These are phyloP conservation scores for Bonia amplexicaulis DNA, from an alignment of 176 grass and related monocot genomes.

Conservation along the genomic window DNA sequence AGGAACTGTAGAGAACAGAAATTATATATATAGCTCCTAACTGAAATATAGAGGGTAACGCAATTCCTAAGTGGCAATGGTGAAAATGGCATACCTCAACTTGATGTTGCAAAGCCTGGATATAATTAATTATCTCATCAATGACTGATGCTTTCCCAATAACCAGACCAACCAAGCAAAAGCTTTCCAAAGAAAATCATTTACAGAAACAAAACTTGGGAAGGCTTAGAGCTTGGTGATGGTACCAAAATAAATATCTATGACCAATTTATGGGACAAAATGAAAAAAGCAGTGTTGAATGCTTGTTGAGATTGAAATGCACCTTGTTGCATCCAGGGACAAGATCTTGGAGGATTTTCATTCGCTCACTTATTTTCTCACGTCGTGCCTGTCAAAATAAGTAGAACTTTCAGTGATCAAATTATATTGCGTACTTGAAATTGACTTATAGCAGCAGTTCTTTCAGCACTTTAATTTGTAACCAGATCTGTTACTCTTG, in stretches of 20 bases:
- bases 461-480: not conserved
- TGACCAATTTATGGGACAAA: not conserved
- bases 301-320: conserved; percentile 20
- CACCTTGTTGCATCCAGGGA: conserved; percentile 98
- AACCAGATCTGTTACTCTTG: not conserved
- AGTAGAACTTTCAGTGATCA: conserved; percentile 11
- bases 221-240: not conserved
- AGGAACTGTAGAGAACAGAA: conserved; percentile 59
- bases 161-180: conserved; percentile 50
- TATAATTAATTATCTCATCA: conserved; percentile 98
- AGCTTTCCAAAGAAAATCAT: conserved; percentile 2
- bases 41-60: not conserved
- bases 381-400: conserved; percentile 70
- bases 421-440: not conserved
- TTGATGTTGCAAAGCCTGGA: conserved; percentile 85
- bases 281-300: not conserved
- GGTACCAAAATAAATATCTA: not conserved
- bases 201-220: not conserved
- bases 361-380: conserved; percentile 97
- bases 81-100: conserved; percentile 62
- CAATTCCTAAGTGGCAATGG: not conserved
- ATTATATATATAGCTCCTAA: not conserved
- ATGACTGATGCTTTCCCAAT: conserved; percentile 95
- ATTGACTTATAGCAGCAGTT: not conserved
- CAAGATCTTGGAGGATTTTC: conserved; percentile 96